Conservation (phyloP, 306 rosid species). For the Prinsepia uniflora region DNA sequence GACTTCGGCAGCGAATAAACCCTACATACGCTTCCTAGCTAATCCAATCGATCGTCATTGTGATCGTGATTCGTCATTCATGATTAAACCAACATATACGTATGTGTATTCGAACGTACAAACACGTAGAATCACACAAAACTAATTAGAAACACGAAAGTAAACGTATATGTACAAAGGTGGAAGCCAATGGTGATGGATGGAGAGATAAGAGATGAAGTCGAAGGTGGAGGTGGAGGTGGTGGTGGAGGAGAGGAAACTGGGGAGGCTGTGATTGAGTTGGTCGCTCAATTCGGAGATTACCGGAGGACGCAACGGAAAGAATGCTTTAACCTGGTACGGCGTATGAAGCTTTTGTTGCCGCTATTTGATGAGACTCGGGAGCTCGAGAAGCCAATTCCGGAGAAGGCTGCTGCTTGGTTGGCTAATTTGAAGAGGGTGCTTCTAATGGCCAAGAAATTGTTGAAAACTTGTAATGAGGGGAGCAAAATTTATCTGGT, state of each 20-base stretch:
- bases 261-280: slow-evolving; percentile 41
- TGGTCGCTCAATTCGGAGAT: slow-evolving; percentile 57
- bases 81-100: too few species aligned
- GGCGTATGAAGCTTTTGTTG: slow-evolving; percentile 60
- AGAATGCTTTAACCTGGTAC: slow-evolving; percentile 49
- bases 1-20: not conserved
- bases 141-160: not conserved
- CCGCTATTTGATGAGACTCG: slow-evolving; percentile 66
- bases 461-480: slow-evolving; percentile 49
- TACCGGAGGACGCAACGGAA: slow-evolving; percentile 48
- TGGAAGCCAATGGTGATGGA: slow-evolving; percentile 36
- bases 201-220: slow-evolving; percentile 19
- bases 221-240: slow-evolving; percentile 12
- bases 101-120: too few species aligned
- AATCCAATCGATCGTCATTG: not conserved
- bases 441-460: slow-evolving; percentile 39
- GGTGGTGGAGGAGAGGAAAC: slow-evolving; percentile 25
- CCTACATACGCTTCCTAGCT: not conserved
- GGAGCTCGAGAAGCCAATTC: slow-evolving; percentile 36
- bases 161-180: not conserved
- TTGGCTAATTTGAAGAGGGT: slow-evolving; percentile 44
- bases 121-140: too few species aligned
- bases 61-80: not conserved
- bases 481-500: slow-evolving; percentile 76
- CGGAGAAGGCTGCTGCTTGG: slow-evolving; percentile 38